Conservation (phyloP, 164 flowering plant genomes). For the Magnolia officinalis region DNA sequence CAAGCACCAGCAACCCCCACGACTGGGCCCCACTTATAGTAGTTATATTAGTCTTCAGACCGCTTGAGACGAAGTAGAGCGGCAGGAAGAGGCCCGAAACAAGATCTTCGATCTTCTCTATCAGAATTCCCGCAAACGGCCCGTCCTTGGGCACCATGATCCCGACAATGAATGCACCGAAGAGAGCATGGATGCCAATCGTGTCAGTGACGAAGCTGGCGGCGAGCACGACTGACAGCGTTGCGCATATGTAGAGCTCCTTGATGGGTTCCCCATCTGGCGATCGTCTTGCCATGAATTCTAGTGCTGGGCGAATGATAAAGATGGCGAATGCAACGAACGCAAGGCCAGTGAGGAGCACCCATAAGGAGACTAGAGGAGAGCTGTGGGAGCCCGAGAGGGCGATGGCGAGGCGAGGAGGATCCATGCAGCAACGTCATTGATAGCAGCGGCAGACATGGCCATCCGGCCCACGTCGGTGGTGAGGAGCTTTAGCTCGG, state of each 20-base stretch:
- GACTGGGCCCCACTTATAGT: conserved; percentile 25
- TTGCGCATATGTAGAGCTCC: conserved; percentile 18
- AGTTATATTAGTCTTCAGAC: conserved; percentile 24
- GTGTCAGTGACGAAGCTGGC: conserved; percentile 19
- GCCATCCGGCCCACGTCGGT: conserved; percentile 31
- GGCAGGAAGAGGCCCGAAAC: conserved; percentile 27
- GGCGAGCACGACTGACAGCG: conserved; percentile 21
- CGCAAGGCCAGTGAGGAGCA: conserved; percentile 19
- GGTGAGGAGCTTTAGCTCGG: conserved; percentile 32
- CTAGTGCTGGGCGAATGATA: conserved; percentile 14
- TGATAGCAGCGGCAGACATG: conserved; percentile 34
- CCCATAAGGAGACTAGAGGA: conserved; percentile 25
- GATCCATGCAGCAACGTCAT: conserved; percentile 34
- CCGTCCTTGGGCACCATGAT: conserved; percentile 26
- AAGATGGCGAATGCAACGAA: conserved; percentile 13
- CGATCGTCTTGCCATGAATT: conserved; percentile 17
- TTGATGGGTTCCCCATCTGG: conserved; percentile 24
- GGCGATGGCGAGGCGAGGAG: conserved; percentile 33
- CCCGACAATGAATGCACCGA: conserved; percentile 26
- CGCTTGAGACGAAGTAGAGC: conserved; percentile 31
- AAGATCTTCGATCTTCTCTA: conserved; percentile 30
- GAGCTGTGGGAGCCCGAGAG: conserved; percentile 16
- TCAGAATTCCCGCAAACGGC: conserved; percentile 18
- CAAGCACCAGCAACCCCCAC: conserved; percentile 26
- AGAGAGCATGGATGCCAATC: conserved; percentile 28